These are phyloP conservation scores for Astrephomene gubernaculifera DNA, from an alignment of 139 green algal genomes.

Conservation along the genomic window DNA sequence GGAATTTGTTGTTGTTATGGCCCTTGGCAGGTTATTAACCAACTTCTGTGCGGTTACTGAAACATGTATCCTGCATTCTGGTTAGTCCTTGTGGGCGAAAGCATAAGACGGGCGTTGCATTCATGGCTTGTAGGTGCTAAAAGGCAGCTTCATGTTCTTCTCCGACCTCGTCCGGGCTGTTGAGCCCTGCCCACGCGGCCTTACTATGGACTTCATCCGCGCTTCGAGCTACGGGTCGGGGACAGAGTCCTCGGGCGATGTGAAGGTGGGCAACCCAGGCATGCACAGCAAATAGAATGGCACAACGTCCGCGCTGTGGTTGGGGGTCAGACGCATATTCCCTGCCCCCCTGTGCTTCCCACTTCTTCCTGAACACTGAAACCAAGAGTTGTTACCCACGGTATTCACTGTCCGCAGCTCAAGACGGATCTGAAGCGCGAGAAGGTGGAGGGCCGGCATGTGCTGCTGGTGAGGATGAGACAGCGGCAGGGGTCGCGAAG, in stretches of 20 bases:
- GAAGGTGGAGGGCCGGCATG: constrained; percentile 55
- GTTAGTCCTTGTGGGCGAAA: too few species aligned
- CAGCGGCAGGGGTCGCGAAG: too few species aligned
- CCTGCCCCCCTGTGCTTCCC: too few species aligned
- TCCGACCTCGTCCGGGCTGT: constrained; percentile 42
- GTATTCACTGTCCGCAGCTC: background rate
- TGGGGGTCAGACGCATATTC: too few species aligned
- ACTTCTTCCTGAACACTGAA: too few species aligned
- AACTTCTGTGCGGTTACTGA: too few species aligned
- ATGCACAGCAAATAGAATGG: background rate
- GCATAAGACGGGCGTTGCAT: too few species aligned
- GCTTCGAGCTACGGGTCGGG: constrained; percentile 16
- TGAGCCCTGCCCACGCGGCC: constrained; percentile 30
- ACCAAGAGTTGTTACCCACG: too few species aligned
- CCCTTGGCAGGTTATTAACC: too few species aligned
- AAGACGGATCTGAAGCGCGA: constrained; percentile 26
- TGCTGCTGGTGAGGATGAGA: constrained; percentile 74
- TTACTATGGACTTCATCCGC: constrained; percentile 49
- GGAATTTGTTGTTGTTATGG: too few species aligned
- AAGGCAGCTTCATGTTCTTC: constrained; percentile 46
- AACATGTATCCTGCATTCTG: too few species aligned
- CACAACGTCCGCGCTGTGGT: too few species aligned
- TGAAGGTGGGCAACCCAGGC: background rate
- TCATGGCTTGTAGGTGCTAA: constrained; percentile 57
- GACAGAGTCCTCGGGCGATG: constrained; percentile 23